A percentile compares a stretch with the other conserved stretches of the same genome.
Conservation (phyloP, 352 stramenopile genomes). For the Thraustochytrium striatum region DNA sequence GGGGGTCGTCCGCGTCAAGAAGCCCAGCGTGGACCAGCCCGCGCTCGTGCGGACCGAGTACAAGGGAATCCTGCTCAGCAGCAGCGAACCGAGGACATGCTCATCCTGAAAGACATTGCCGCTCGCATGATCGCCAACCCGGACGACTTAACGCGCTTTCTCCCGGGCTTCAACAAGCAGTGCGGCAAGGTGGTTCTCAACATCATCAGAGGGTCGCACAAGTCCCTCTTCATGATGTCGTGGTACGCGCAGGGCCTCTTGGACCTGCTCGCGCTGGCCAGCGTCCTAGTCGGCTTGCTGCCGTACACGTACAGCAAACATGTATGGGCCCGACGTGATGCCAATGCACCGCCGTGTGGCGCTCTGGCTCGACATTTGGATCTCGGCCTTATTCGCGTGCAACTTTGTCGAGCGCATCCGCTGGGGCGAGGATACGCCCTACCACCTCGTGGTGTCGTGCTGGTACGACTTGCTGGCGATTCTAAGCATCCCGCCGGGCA, state of each 20-base stretch:
- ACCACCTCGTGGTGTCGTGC: neutral
- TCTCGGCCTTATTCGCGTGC: neutral
- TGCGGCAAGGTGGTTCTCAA: neutral
- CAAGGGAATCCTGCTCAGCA: neutral
- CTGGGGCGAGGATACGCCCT: no score
- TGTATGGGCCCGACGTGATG: neutral
- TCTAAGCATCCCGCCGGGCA: conserved; percentile 7
- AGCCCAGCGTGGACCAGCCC: neutral
- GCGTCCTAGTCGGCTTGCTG: conserved; percentile 2
- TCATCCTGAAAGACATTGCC: conserved; percentile 11
- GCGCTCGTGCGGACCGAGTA: no score
- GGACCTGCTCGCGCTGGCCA: neutral
- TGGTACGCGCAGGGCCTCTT: neutral
- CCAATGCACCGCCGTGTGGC: neutral
- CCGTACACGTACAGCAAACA: neutral
- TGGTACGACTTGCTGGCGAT: conserved; percentile 18
- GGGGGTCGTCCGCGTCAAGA: neutral
- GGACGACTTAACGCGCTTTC: neutral
- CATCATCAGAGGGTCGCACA: neutral
- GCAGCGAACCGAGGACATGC: neutral
- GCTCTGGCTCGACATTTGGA: conserved; percentile 10
- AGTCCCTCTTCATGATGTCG: no score
- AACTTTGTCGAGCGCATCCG: neutral
- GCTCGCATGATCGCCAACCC: neutral
- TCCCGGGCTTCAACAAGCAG: neutral